Conservation (phyloP, 2,329 filamentous ascomycete genomes). For the Didymella arachidicola region DNA sequence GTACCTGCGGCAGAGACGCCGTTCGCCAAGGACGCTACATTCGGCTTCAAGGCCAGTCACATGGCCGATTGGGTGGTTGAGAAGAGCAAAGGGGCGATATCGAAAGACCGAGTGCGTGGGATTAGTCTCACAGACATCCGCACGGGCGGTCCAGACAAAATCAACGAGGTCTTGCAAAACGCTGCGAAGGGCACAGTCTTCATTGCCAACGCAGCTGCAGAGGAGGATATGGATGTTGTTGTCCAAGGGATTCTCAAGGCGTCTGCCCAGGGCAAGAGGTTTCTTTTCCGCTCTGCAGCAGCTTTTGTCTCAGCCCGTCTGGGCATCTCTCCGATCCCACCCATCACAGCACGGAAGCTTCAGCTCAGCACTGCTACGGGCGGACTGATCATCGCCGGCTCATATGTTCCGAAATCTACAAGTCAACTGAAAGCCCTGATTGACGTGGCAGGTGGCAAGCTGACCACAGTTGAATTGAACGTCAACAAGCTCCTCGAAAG, state of each 20-base stretch:
- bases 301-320: slow-evolving; percentile 60
- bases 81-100: slow-evolving; percentile 58
- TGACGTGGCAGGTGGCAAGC: slow-evolving; percentile 49
- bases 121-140: slow-evolving; percentile 60
- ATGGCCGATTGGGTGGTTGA: slow-evolving; percentile 62
- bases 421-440: slow-evolving; percentile 59
- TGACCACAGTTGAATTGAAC: slow-evolving; percentile 58
- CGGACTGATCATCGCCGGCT: slow-evolving; percentile 64
- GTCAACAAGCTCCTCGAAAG: slow-evolving; percentile 59
- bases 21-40: slow-evolving; percentile 65
- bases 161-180: slow-evolving; percentile 53
- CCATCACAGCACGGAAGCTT: slow-evolving; percentile 58
- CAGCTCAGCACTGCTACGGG: slow-evolving; percentile 52
- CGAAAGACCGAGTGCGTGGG: slow-evolving; percentile 51
- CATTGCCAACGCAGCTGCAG: slow-evolving; percentile 62
- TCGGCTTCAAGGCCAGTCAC: slow-evolving; percentile 65
- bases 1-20: slow-evolving; percentile 63
- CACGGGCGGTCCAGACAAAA: slow-evolving; percentile 53
- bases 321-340: slow-evolving; percentile 61
- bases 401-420: slow-evolving; percentile 67
- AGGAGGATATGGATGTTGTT: slow-evolving; percentile 65
- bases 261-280: slow-evolving; percentile 52
- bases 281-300: slow-evolving; percentile 58
- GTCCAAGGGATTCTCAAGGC: slow-evolving; percentile 58
- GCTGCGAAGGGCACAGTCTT: slow-evolving; percentile 54